Percentiles rank a stretch among this genome's conserved stretches.
phyloP scores from a whole-genome alignment of 1,284 basidiomycete species.

The Boletellus deceptivus region DNA sequence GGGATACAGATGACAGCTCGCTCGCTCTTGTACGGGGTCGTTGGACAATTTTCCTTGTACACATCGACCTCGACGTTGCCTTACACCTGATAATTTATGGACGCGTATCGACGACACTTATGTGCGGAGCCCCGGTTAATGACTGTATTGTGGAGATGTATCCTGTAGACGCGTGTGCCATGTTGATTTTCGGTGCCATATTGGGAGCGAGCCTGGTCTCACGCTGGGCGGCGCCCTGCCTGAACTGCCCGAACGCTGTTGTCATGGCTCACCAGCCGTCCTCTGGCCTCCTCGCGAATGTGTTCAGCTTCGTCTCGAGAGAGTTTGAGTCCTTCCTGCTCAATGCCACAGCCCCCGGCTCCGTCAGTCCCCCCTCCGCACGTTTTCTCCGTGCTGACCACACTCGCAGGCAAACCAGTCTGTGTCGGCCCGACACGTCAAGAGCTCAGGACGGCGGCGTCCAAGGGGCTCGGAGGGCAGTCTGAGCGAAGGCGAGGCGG shows the following conservation, averaged over 20 bases:
- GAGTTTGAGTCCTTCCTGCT: slow-evolving; percentile 69
- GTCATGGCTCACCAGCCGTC: slow-evolving; percentile 14
- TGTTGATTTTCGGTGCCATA: slow-evolving; percentile 9
- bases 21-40: not conserved
- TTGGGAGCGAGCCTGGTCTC: slow-evolving; percentile 16
- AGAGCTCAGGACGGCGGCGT: slow-evolving; percentile 5
- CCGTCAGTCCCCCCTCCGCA: slow-evolving; percentile 16
- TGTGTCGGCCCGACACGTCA: slow-evolving; percentile 8
- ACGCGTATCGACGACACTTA: slow-evolving; percentile 3
- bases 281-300: slow-evolving; percentile 57
- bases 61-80: slow-evolving; percentile 9
- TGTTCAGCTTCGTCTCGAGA: slow-evolving; percentile 65
- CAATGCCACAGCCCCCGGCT: slow-evolving; percentile 53
- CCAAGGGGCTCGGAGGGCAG: slow-evolving; percentile 8
- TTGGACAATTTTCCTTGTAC: slow-evolving; percentile 15
- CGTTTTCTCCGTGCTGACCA: slow-evolving; percentile 5
- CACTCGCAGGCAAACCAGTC: slow-evolving; percentile 15
- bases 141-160: slow-evolving; percentile 13
- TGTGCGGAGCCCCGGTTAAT: slow-evolving; percentile 6
- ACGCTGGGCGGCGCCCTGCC: slow-evolving; percentile 5
- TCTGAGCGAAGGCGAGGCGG: slow-evolving; percentile 15
- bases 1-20: slow-evolving; percentile 23
- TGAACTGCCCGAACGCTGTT: not conserved
- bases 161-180: slow-evolving; percentile 1
- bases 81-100: not conserved